Evolutionary conservation across 768 basidiomycete species (phyloP).

Genomic region (Macrolepiota albuminosa): DNA sequence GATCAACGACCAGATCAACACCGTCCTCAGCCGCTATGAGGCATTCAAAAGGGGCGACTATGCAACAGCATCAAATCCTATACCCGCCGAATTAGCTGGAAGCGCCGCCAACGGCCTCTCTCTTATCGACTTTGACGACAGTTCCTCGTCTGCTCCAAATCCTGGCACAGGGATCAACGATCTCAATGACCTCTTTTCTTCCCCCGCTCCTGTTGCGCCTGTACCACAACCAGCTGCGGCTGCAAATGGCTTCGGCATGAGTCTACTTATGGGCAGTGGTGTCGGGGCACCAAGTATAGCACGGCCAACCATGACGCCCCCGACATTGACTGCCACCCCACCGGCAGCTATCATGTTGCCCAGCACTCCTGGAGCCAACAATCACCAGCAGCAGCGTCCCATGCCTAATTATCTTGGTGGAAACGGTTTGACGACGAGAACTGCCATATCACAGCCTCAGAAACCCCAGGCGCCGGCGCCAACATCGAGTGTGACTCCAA

Average conservation of each 20-base stretch:
- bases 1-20: constrained; percentile 98
- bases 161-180: constrained; percentile 38
- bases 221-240: constrained; percentile 17
- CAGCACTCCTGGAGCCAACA: constrained; percentile 23
- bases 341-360: constrained; percentile 37
- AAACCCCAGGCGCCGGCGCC: constrained; percentile 15
- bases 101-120: constrained; percentile 36
- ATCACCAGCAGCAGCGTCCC: constrained; percentile 11
- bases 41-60: constrained; percentile 93
- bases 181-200: constrained; percentile 56
- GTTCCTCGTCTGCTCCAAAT: constrained; percentile 17
- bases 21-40: constrained; percentile 84
- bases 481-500: background rate
- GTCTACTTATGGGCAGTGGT: constrained; percentile 13
- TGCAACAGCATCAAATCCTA: constrained; percentile 57
- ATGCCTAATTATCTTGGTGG: constrained; percentile 28
- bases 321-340: constrained; percentile 27
- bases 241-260: constrained; percentile 11
- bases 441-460: constrained; percentile 13
- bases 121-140: constrained; percentile 78
- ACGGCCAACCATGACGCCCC: constrained; percentile 19
- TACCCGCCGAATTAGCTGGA: constrained; percentile 55
- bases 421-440: no score
- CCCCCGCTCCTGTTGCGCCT: constrained; percentile 20
- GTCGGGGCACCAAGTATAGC: constrained; percentile 14